phyloP scores from a whole-genome alignment of 768 basidiomycete species.

The Agaricus subrufescens region DNA sequence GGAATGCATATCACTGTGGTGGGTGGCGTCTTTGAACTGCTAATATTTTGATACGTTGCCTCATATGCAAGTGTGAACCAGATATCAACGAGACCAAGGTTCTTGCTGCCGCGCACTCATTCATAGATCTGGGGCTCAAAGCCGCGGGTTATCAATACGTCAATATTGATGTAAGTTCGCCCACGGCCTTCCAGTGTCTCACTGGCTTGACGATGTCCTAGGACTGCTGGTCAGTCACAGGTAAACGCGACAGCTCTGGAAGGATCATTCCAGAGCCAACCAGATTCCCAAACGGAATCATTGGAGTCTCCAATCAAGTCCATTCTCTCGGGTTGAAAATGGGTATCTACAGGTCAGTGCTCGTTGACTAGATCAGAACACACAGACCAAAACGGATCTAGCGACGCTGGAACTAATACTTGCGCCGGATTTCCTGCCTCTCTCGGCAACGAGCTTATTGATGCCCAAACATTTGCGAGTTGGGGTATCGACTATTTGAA shows the following conservation, averaged over 20 bases:
- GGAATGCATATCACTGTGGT: slow-evolving; percentile 44
- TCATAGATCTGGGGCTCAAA: slow-evolving; percentile 42
- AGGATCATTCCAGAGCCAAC: slow-evolving; percentile 43
- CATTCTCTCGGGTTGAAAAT: slow-evolving; percentile 45
- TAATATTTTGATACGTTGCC: background rate
- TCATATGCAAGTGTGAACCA: slow-evolving; percentile 12
- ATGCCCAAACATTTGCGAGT: slow-evolving; percentile 45
- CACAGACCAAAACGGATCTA: slow-evolving; percentile 12
- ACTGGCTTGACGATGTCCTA: slow-evolving; percentile 13
- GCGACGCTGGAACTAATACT: slow-evolving; percentile 49
- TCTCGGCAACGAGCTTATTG: slow-evolving; percentile 41
- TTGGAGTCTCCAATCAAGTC: slow-evolving; percentile 35
- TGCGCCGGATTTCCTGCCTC: slow-evolving; percentile 57
- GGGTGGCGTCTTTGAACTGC: background rate
- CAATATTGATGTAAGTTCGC: slow-evolving; percentile 41
- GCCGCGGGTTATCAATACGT: slow-evolving; percentile 46
- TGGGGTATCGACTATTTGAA: slow-evolving; percentile 59
- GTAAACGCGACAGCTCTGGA: slow-evolving; percentile 32
- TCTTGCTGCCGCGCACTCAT: slow-evolving; percentile 40
- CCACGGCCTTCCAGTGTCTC: background rate
- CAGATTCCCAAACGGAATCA: slow-evolving; percentile 53
- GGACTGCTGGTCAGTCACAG: slow-evolving; percentile 45
- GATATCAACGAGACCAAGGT: slow-evolving; percentile 42
- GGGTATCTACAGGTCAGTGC: slow-evolving; percentile 43
- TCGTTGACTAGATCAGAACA: background rate